These are phyloP conservation scores for Daldinia concentrica DNA, from an alignment of 495 filamentous ascomycete species.

Conservation along the genomic window DNA sequence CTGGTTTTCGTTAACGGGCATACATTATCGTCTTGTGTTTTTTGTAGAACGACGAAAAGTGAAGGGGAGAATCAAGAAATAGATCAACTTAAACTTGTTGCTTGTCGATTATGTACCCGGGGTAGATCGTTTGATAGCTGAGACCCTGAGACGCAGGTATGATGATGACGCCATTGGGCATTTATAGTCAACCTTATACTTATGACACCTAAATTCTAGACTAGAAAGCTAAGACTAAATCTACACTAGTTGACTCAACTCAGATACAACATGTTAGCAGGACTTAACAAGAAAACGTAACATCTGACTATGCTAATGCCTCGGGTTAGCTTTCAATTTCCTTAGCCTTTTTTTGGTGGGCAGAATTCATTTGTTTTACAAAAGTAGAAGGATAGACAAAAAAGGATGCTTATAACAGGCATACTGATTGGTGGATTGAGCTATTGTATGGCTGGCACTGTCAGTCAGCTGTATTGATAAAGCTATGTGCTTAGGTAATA, in stretches of 20 bases:
- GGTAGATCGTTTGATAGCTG: background rate
- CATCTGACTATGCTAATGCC: background rate
- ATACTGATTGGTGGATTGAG: conserved; percentile 1
- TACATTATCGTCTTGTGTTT: background rate
- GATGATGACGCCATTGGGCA: conserved; percentile 19
- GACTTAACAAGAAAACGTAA: background rate
- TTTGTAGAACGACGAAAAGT: background rate
- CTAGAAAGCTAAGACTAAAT: background rate
- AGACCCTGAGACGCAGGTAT: conserved; percentile 9
- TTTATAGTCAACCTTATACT: background rate
- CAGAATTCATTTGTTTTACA: background rate
- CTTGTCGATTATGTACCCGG: background rate
- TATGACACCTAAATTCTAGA: background rate
- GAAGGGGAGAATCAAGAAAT: background rate
- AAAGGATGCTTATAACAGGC: background rate
- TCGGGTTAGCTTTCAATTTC: no score
- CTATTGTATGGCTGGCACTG: background rate
- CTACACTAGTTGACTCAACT: background rate
- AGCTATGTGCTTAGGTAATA: no score
- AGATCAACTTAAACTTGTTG: background rate
- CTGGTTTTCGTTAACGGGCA: background rate
- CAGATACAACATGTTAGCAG: background rate
- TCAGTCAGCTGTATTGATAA: background rate
- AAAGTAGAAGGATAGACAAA: background rate
- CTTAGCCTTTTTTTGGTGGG: background rate